Evolutionary conservation across 306 rosid species (phyloP).

Genomic region (Arachis stenosperma): DNA sequence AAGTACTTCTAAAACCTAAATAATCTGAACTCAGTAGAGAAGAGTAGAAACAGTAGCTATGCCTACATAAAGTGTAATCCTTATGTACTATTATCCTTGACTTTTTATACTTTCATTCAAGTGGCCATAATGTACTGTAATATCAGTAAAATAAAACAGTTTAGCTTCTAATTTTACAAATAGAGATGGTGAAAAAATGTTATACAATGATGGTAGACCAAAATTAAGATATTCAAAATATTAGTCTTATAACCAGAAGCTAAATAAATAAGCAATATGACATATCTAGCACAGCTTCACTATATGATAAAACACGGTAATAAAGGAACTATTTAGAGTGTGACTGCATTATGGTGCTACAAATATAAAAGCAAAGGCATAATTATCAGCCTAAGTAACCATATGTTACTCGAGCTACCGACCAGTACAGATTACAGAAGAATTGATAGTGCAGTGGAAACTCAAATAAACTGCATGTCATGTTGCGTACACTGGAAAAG

Average conservation of each 20-base stretch:
- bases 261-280: background rate
- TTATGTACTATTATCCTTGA: background rate
- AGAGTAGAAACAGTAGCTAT: no score
- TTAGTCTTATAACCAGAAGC: conserved; percentile 7
- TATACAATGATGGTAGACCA: background rate
- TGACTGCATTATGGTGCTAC: conserved; percentile 4
- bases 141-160: background rate
- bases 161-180: background rate
- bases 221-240: background rate
- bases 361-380: background rate
- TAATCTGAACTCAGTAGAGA: no score
- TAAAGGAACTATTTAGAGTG: background rate
- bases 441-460: conserved; percentile 8
- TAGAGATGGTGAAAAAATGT: background rate
- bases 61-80: background rate
- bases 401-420: background rate
- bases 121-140: background rate
- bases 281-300: background rate
- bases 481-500: conserved; percentile 1
- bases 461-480: background rate
- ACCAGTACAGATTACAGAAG: background rate
- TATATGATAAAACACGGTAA: conserved; percentile 14
- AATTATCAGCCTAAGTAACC: conserved; percentile 1
- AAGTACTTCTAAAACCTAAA: background rate
- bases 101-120: background rate